phyloP scores from a whole-genome alignment of 208 protist genomes.

The Leishmania major region DNA sequence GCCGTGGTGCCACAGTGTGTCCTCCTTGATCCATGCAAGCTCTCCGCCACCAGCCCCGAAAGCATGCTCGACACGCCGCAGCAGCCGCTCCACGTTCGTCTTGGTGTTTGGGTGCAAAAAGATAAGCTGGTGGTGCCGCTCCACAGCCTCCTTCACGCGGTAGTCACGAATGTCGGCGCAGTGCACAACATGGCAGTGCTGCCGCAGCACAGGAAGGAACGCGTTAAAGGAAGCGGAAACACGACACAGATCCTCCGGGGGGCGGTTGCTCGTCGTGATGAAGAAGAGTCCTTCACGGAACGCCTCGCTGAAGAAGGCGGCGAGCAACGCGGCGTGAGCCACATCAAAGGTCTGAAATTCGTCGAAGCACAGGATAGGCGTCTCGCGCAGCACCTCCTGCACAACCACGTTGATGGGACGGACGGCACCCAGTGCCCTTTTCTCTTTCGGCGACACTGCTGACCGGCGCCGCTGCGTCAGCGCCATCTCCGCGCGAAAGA shows the following conservation, averaged over 20 bases:
- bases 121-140: constrained; percentile 47
- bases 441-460: constrained; percentile 17
- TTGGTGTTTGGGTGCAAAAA: constrained; percentile 73
- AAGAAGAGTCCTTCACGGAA: constrained; percentile 76
- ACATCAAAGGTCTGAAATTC: constrained; percentile 94
- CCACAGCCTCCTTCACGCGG: constrained; percentile 35
- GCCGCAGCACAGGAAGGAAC: constrained; percentile 64
- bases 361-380: constrained; percentile 91
- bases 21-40: constrained; percentile 48
- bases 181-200: constrained; percentile 73
- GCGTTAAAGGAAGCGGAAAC: constrained; percentile 67
- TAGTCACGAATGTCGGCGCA: constrained; percentile 63
- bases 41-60: constrained; percentile 9
- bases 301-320: constrained; percentile 77
- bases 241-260: constrained; percentile 71
- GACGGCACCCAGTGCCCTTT: constrained; percentile 13
- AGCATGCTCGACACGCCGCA: constrained; percentile 61
- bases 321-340: constrained; percentile 79
- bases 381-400: constrained; percentile 65
- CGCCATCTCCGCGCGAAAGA: constrained; percentile 52
- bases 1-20: constrained; percentile 67
- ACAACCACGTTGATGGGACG: constrained; percentile 81
- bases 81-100: constrained; percentile 43
- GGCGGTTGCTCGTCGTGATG: constrained; percentile 88
- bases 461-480: constrained; percentile 26